phyloP scores from a whole-genome alignment of 2,329 filamentous ascomycete species.

The Lecanosticta acicola region DNA sequence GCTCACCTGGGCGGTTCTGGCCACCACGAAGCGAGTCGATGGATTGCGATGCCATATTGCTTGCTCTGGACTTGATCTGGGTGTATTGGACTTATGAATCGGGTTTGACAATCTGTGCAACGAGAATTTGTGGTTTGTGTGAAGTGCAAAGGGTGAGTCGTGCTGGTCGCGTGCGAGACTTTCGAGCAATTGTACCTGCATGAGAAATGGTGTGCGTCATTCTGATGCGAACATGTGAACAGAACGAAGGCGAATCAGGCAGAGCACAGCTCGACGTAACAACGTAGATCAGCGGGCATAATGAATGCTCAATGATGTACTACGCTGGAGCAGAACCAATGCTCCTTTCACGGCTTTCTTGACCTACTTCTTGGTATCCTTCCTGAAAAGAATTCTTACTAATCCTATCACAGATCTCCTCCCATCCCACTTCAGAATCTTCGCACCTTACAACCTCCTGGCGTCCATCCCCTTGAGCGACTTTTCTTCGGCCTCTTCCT shows the following conservation, averaged over 20 bases:
- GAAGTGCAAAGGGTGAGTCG: too few species aligned
- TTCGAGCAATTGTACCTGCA: background rate
- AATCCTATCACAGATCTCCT: too few species aligned
- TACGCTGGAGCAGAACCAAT: background rate
- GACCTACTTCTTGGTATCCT: background rate
- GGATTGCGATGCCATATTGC: background rate
- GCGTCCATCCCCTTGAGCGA: background rate
- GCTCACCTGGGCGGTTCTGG: background rate
- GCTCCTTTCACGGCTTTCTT: background rate
- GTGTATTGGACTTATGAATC: background rate
- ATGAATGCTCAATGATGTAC: background rate
- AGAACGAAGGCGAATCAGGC: background rate
- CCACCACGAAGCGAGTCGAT: background rate
- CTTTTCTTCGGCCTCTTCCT: constrained; percentile 6
- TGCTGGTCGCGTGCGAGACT: background rate
- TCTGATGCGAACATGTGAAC: background rate
- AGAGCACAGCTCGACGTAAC: background rate
- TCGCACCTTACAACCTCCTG: background rate
- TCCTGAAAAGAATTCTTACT: background rate
- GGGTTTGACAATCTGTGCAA: background rate
- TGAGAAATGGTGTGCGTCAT: background rate
- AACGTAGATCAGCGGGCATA: background rate
- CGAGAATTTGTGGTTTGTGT: too few species aligned
- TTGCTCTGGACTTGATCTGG: background rate
- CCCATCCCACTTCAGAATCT: too few species aligned